phyloP scores from a whole-genome alignment of 106 monocot species.

The Dendrobium huoshanense region DNA sequence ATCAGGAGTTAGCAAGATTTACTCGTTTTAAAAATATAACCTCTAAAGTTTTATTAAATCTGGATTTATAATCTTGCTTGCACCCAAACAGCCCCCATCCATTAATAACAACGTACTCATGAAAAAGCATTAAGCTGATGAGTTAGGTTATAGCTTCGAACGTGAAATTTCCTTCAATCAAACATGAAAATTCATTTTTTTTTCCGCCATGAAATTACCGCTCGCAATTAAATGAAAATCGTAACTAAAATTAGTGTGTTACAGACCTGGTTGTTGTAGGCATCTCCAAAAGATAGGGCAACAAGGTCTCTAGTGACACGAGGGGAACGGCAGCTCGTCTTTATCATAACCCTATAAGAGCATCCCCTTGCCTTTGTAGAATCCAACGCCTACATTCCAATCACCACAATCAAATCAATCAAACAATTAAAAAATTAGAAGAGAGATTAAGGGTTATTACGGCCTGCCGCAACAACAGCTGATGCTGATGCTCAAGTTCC shows the following conservation, averaged over 20 bases:
- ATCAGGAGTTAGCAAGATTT: no score
- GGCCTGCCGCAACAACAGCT: background rate
- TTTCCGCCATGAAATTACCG: background rate
- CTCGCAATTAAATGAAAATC: background rate
- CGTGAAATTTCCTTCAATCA: no score
- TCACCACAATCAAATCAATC: background rate
- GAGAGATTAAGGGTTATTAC: background rate
- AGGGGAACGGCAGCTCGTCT: constrained; percentile 79
- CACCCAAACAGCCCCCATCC: no score
- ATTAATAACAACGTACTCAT: no score
- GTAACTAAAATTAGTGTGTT: background rate
- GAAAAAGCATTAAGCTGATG: no score
- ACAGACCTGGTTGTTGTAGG: constrained; percentile 63
- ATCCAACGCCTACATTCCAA: background rate
- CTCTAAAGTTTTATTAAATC: no score
- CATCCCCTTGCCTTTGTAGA: constrained; percentile 20
- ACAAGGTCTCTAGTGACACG: constrained; percentile 48
- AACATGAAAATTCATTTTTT: background rate
- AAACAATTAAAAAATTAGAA: background rate
- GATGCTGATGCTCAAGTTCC: constrained; percentile 7
- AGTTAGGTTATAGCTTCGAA: no score
- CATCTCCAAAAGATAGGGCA: constrained; percentile 76
- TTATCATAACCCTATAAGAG: constrained; percentile 68
- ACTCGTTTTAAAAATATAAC: no score
- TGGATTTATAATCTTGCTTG: no score